Percentiles rank a stretch among this genome's conserved stretches.
Conservation (phyloP, 2,329 filamentous ascomycete species). For the Cytospora leucostoma region DNA sequence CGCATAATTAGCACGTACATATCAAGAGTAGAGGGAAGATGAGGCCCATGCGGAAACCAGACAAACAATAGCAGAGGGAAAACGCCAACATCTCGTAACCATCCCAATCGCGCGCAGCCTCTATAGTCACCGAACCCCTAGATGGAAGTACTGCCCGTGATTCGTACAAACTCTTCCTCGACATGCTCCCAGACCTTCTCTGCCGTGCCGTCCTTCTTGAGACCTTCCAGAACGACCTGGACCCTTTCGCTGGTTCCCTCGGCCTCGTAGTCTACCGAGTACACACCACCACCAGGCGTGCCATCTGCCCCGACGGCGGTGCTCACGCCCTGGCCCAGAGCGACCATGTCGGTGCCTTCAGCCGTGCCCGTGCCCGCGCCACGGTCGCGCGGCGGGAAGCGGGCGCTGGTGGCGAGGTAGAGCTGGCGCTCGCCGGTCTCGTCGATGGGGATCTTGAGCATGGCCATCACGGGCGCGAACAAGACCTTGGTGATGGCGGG, state of each 20-base stretch:
- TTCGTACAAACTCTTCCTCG: conserved; percentile 31
- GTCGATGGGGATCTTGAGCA: conserved; percentile 21
- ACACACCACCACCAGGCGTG: conserved; percentile 37
- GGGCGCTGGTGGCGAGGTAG: conserved; percentile 39
- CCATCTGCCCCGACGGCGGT: conserved; percentile 35
- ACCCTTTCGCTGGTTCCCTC: conserved; percentile 30
- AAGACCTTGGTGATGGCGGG: conserved; percentile 20
- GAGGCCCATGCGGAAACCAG: no score
- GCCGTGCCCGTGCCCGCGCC: conserved; percentile 6
- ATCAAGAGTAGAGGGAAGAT: no score
- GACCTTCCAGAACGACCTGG: conserved; percentile 33
- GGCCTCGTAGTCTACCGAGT: conserved; percentile 33
- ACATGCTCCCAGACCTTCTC: conserved; percentile 36
- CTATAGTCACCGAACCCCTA: no score
- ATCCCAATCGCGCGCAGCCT: no score
- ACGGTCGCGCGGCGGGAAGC: conserved; percentile 32
- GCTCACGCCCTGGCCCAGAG: conserved; percentile 26
- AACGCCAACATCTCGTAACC: no score
- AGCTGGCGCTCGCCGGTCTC: conserved; percentile 41
- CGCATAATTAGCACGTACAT: no score
- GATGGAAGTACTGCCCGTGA: conserved; percentile 26
- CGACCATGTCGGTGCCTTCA: conserved; percentile 23
- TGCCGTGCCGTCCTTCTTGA: conserved; percentile 37
- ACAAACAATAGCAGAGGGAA: no score
- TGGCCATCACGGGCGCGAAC: conserved; percentile 14